These are phyloP conservation scores for Cadophora malorum DNA, from an alignment of 2,329 filamentous ascomycete genomes.

Conservation along the genomic window DNA sequence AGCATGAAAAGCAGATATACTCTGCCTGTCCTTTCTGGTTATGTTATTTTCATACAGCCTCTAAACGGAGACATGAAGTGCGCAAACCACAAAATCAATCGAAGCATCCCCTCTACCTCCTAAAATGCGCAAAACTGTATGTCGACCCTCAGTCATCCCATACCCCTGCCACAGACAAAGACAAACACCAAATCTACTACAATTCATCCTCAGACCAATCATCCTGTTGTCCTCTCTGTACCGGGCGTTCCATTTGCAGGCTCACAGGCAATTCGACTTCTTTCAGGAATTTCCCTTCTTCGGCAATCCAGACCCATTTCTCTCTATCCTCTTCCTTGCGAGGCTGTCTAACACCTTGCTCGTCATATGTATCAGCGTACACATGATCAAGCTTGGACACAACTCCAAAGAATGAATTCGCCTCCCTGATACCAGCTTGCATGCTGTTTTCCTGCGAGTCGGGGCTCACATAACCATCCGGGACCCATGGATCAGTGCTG, in stretches of 20 bases:
- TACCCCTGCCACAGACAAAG: background rate
- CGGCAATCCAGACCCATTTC: slow-evolving; percentile 19
- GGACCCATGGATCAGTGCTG: background rate
- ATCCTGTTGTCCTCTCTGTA: too few species aligned
- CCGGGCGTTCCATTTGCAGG: background rate
- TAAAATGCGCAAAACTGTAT: background rate
- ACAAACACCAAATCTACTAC: background rate
- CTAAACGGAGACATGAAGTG: too few species aligned
- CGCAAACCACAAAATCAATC: background rate
- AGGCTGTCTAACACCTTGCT: background rate
- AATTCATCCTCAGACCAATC: background rate
- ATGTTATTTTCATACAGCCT: too few species aligned
- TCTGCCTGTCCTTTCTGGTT: too few species aligned
- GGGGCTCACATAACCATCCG: background rate
- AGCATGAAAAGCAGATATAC: too few species aligned
- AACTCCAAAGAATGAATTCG: background rate
- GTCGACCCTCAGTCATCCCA: background rate
- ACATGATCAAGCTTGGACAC: background rate
- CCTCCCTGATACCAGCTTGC: background rate
- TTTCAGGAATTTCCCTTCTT: slow-evolving; percentile 7
- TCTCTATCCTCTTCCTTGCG: slow-evolving; percentile 13
- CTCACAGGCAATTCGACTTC: background rate
- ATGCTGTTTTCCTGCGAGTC: background rate
- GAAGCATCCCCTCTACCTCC: background rate
- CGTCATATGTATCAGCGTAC: slow-evolving; percentile 1